A percentile compares a stretch with the other conserved stretches of the same genome.
Conservation (phyloP, 1,284 basidiomycete genomes). For the Laetiporus sulphureus region DNA sequence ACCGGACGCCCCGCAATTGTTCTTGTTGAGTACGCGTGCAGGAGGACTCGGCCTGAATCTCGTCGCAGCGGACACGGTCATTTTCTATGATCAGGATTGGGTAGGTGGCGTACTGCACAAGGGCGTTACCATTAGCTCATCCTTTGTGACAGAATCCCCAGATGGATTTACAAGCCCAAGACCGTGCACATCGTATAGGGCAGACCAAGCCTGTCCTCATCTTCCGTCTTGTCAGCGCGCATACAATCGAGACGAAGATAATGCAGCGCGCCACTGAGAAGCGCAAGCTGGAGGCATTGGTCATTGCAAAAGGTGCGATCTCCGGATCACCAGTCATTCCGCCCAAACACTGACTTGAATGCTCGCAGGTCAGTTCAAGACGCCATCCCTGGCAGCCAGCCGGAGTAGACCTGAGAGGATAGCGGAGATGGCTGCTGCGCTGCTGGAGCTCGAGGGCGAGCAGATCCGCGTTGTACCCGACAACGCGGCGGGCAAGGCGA, state of each 20-base stretch:
- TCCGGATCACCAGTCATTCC: constrained; percentile 1
- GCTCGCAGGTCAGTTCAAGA: constrained; percentile 69
- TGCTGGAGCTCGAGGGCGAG: constrained; percentile 81
- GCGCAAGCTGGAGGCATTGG: constrained; percentile 86
- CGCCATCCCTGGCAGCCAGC: constrained; percentile 42
- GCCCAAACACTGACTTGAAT: background rate
- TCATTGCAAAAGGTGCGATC: constrained; percentile 80
- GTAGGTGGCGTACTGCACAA: constrained; percentile 34
- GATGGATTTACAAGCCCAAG: constrained; percentile 95
- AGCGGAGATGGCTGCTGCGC: constrained; percentile 75
- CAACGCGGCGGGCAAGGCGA: constrained; percentile 57
- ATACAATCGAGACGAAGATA: constrained; percentile 90
- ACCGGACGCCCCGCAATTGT: constrained; percentile 68
- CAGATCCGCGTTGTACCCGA: constrained; percentile 84
- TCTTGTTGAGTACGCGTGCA: constrained; percentile 88
- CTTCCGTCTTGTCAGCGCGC: constrained; percentile 81
- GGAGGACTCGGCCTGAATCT: constrained; percentile 93
- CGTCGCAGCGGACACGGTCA: constrained; percentile 89
- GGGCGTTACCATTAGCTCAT: constrained; percentile 7
- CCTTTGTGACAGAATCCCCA: constrained; percentile 71
- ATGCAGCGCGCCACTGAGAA: constrained; percentile 87
- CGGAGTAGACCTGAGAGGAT: constrained; percentile 52
- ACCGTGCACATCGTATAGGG: constrained; percentile 92
- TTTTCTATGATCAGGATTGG: constrained; percentile 96
- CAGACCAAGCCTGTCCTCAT: constrained; percentile 86